These are phyloP conservation scores for Cocos nucifera DNA, from an alignment of 176 grass and related monocot genomes.

Conservation along the genomic window DNA sequence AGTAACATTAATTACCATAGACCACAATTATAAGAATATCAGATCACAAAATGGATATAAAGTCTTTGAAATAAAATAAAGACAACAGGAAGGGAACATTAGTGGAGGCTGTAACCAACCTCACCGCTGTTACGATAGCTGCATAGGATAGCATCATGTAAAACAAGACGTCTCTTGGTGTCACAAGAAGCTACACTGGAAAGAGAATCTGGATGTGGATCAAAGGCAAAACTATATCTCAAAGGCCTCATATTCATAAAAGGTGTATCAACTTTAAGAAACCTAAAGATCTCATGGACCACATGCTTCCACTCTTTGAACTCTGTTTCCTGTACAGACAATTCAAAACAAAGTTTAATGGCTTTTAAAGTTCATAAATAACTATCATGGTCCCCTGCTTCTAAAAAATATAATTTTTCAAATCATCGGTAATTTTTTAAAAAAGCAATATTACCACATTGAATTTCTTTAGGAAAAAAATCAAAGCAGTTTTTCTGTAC, in stretches of 20 bases:
- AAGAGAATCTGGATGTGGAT: constrained; percentile 56
- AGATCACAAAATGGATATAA: constrained; percentile 1
- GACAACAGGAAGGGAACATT: not conserved
- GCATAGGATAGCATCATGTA: constrained; percentile 56
- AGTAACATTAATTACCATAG: too few species aligned
- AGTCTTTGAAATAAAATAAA: not conserved
- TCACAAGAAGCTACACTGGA: constrained; percentile 14
- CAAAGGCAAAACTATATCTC: constrained; percentile 83
- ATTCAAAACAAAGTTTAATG: not conserved
- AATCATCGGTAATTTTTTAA: too few species aligned
- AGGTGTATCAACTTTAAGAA: constrained; percentile 63
- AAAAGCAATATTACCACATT: too few species aligned
- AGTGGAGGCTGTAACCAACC: constrained; percentile 23
- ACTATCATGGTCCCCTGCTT: too few species aligned
- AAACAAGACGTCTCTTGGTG: constrained; percentile 49
- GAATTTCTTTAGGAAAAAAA: too few species aligned
- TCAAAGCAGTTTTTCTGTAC: too few species aligned
- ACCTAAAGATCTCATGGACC: constrained; percentile 58
- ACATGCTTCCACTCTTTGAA: constrained; percentile 87
- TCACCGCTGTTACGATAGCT: constrained; percentile 63
- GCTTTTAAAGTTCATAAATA: too few species aligned
- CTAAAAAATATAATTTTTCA: too few species aligned
- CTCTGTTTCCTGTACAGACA: constrained; percentile 49
- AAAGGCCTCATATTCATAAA: constrained; percentile 87
- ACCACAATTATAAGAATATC: too few species aligned